These are phyloP conservation scores for Xylogone sp. DNA, from an alignment of 2,329 filamentous ascomycete species.

Conservation along the genomic window DNA sequence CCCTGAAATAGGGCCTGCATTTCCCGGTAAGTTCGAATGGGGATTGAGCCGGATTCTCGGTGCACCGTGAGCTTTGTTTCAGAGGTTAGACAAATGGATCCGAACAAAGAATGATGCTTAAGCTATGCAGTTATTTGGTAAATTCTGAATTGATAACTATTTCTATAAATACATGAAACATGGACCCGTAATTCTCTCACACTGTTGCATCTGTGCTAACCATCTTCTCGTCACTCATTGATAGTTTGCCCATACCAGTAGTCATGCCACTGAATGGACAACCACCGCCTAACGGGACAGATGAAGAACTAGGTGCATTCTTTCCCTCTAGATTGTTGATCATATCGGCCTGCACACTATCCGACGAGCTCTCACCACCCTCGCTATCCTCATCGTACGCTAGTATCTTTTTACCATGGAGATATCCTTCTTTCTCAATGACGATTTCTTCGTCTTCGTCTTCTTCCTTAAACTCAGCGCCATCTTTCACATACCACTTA, in stretches of 20 bases:
- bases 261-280: conserved; percentile 25
- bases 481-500: conserved; percentile 58
- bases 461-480: conserved; percentile 29
- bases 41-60: too few species aligned
- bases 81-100: too few species aligned
- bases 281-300: conserved; percentile 9
- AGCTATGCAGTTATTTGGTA: too few species aligned
- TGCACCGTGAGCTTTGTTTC: too few species aligned
- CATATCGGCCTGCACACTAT: conserved; percentile 7
- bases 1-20: too few species aligned
- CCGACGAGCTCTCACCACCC: conserved; percentile 8
- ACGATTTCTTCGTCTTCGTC: conserved; percentile 42
- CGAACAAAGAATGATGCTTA: too few species aligned
- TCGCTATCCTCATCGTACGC: conserved; percentile 33
- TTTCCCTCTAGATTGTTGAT: conserved; percentile 8
- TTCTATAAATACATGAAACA: too few species aligned
- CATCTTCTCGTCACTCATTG: conserved; percentile 4
- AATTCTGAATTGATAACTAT: too few species aligned
- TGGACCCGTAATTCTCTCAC: background rate
- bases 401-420: conserved; percentile 59
- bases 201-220: background rate
- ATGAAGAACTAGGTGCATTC: conserved; percentile 1
- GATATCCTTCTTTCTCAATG: conserved; percentile 59
- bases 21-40: too few species aligned
- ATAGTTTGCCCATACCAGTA: conserved; percentile 13